Percentiles rank a stretch among this genome's conserved stretches.
Conservation (phyloP, 2,329 filamentous ascomycete species). For the Thelonectria blattea region DNA sequence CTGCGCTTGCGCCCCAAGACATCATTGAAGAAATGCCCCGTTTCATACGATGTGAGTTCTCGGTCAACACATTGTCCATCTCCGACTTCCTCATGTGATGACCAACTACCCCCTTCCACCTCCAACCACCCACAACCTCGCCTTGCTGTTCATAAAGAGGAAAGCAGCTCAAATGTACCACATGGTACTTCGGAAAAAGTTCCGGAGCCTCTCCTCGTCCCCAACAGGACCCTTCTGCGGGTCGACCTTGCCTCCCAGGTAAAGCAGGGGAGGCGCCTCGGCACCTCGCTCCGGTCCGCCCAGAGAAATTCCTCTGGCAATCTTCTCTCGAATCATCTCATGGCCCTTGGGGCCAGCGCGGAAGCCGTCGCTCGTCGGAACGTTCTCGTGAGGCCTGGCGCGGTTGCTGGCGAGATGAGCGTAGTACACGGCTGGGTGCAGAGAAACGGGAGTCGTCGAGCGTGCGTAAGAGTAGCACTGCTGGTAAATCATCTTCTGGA, state of each 20-base stretch:
- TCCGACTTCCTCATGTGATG: conserved; percentile 1
- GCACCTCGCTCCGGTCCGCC: conserved; percentile 29
- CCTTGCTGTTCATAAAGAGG: background rate
- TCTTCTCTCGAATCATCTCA: conserved; percentile 46
- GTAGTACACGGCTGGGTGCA: conserved; percentile 93
- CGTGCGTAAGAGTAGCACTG: conserved; percentile 94
- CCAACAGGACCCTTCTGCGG: conserved; percentile 29
- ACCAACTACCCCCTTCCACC: background rate
- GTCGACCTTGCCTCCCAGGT: conserved; percentile 38
- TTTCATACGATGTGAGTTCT: background rate
- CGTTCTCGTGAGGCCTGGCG: conserved; percentile 74
- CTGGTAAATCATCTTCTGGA: conserved; percentile 91
- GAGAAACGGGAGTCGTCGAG: conserved; percentile 89
- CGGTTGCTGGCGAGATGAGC: conserved; percentile 87
- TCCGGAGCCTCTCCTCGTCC: conserved; percentile 42
- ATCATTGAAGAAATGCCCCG: background rate
- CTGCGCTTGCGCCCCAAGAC: background rate
- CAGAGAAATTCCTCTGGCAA: conserved; percentile 47
- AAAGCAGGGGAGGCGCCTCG: conserved; percentile 41
- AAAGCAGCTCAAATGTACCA: conserved; percentile 48
- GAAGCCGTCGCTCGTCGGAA: conserved; percentile 53
- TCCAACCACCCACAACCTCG: background rate
- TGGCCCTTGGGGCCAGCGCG: conserved; percentile 51
- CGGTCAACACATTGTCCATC: conserved; percentile 2
- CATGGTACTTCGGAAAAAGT: conserved; percentile 49